These are phyloP conservation scores for Fusarium sp. DNA, from an alignment of 2,329 filamentous ascomycete genomes.

Conservation along the genomic window DNA sequence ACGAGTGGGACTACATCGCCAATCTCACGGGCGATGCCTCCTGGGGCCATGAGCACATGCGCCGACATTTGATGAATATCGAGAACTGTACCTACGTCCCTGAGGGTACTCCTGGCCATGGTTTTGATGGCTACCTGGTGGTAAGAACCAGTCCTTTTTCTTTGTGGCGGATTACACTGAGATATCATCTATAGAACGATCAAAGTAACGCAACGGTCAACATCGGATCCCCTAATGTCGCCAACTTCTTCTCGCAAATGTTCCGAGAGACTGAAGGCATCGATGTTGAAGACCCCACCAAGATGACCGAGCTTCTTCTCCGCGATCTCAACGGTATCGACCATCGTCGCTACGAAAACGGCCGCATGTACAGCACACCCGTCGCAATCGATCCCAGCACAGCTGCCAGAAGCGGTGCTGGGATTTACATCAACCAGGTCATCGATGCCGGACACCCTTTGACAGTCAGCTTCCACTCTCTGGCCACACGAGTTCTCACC, in stretches of 20 bases:
- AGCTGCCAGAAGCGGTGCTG: neutral
- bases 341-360: neutral
- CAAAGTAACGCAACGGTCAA: neutral
- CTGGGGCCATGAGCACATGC: slow-evolving; percentile 8
- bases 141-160: neutral
- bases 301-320: neutral
- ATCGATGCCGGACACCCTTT: neutral
- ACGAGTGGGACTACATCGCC: slow-evolving; percentile 6
- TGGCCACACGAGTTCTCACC: neutral
- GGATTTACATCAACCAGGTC: slow-evolving; percentile 3
- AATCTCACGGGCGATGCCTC: neutral
- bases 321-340: neutral
- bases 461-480: slow-evolving; percentile 3
- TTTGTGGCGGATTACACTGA: fast-evolving
- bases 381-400: neutral
- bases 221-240: neutral
- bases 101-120: neutral
- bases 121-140: neutral
- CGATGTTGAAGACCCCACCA: neutral
- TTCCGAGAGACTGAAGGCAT: neutral
- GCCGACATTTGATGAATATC: neutral
- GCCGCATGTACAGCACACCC: neutral
- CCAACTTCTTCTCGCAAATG: neutral
- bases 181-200: neutral
- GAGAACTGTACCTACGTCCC: slow-evolving; percentile 5